Base-by-base conservation (phyloP, 2,329 filamentous ascomycete species). In the Grosmannia clavigera region DNA sequence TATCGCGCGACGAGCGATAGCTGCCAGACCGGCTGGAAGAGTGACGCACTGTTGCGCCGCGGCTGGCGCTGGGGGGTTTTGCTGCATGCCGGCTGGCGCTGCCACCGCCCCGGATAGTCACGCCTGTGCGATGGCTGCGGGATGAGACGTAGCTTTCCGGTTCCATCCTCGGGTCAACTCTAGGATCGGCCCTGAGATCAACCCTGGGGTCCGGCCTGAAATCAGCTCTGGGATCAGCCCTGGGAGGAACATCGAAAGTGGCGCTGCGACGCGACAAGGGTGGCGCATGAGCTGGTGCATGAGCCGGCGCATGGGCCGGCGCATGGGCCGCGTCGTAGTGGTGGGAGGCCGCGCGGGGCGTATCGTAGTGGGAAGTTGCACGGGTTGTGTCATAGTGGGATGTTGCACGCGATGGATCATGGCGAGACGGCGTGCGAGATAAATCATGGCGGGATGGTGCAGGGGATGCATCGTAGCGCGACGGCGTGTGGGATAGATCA, bases 121-220 rank as follows among this genome's bases (percentile, higher is more conserved):
- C 70, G 10, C 67, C 65, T 0, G 74, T 74, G 57, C 70, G 69
- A 48, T 72, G 71, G 65, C 69, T 76, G 10, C 73, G 70, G 3
- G 74, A 70, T 12, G 78, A 79, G 58, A 76, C 72, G 61, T 76
- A 79, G 43, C 74, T 74, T 25, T 76, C 73, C 19, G 70, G 70
- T 12, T 78, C 77, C 16, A 2, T 51, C 12, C 61, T 7, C 61
- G 64, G 14, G 9, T 35, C 33, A 9, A 10, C 33, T 11, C 33
- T 35, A 9, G 33, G 33, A 10, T 35, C 33, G 33, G 33, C 33
- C 9, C 33, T 35, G 33, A 10, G 33, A 35, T 78, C 77, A 14
- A 1, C 55, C 12, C 61, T 7, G 62, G 64, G 14, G 31, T 78
- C 77, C 11, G 1, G 52, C 12, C 61, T 7, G 62, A 64, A 9